Percentiles rank a stretch among this genome's conserved stretches.
Conservation (phyloP, 2,329 filamentous ascomycete genomes). For the Apiospora saccharicola region DNA sequence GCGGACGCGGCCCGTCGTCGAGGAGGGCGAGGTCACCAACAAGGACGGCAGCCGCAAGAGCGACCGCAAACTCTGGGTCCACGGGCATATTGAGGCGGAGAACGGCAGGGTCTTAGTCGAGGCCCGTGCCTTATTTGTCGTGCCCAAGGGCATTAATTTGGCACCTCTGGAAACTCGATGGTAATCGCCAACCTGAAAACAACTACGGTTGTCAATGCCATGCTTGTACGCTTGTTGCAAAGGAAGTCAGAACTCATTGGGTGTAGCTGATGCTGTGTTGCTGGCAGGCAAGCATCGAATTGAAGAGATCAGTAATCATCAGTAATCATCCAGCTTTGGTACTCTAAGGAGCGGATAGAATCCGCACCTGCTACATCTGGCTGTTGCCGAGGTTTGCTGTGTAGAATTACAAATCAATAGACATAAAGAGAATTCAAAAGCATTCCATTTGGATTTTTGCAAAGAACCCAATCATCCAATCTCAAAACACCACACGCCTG, state of each 20-base stretch:
- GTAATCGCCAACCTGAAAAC: constrained; percentile 31
- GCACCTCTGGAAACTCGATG: constrained; percentile 48
- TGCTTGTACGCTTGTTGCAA: not conserved
- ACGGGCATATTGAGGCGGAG: constrained; percentile 60
- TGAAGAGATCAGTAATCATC: not conserved
- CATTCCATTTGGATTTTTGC: not conserved
- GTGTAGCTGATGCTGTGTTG: not conserved
- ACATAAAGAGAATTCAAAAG: not conserved
- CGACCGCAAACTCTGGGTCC: constrained; percentile 61
- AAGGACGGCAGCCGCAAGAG: constrained; percentile 39
- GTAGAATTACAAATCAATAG: constrained; percentile 18
- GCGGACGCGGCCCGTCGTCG: constrained; percentile 52
- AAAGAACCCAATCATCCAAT: not conserved
- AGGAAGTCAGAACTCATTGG: not conserved
- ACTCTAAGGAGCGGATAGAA: not conserved
- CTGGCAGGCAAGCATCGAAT: not conserved
- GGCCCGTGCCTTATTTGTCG: constrained; percentile 65
- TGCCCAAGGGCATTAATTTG: constrained; percentile 57
- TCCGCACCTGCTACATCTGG: not conserved
- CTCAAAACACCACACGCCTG: constrained; percentile 6
- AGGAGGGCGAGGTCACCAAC: constrained; percentile 32
- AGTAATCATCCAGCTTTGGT: not conserved
- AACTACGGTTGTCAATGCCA: not conserved
- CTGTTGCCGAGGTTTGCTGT: not conserved
- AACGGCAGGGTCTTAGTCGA: constrained; percentile 65